Base-by-base conservation (phyloP, 2,329 filamentous ascomycete species). In the Graphiopsis chlorocephala region DNA sequence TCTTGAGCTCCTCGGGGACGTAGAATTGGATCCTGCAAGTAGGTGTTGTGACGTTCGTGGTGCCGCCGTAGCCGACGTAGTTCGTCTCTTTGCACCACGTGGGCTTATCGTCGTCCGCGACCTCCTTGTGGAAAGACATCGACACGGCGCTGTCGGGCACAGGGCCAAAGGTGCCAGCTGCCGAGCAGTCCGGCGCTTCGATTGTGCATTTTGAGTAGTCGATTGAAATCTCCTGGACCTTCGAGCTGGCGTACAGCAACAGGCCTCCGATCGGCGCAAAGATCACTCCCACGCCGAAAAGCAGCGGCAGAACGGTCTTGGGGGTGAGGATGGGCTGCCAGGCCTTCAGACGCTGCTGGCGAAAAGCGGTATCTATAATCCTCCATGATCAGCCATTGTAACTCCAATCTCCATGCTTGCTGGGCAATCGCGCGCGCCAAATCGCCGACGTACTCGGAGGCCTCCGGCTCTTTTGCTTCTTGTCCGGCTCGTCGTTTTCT, bases 321-420 rank as follows among this genome's bases (percentile, higher is more conserved):
- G 94, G 94, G 3, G 94, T 98, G 60, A 97, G 84, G 75, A 98
- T 97, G 42, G 94, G 94, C 81, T 99, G 95, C 95, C 95, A 99
- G 82, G 95, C 95, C 81, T 98, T 97, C 78, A 99, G 81, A 76
- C 95, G 89, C 80, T 99, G 95, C 78, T 99, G 95, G 73, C 95
- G 87, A 77, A 98, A 99, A 12, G 95, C 95, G 66, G 94, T 98
- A 81, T 98, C 92, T 53, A 20, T 45, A 96, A 74, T 70, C 23
- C 64, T 59, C 35, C 25, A 38, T 52, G 10, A 65, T 63, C 62
- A 61, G 63, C 61, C 58, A 68, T 71, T 47, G n/a, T 20, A 42
- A n/a, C 23, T 35, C 20, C 42, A 31, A 25, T 45, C 25, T 12
- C 23, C 17, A 53, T 53, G 50, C 38, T 52, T 20, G 26, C 50